Conservation (phyloP, 331 rosid species). For the Quercus tomentella region DNA sequence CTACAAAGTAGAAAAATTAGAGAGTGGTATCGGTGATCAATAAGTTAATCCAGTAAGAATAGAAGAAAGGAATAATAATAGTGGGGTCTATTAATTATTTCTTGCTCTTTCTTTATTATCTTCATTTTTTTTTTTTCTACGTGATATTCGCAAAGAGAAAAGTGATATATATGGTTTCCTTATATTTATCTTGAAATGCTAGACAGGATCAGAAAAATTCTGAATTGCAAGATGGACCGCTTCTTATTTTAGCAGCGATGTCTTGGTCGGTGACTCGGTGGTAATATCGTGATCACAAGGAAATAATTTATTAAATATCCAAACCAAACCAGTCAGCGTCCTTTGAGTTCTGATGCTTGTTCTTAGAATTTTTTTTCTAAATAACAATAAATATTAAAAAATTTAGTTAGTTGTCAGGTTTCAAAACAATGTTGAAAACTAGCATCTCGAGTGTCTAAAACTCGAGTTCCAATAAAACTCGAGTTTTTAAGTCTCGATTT, state of each 20-base stretch:
- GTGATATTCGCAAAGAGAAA: neutral
- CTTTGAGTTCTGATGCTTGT: no score
- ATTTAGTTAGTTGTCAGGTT: no score
- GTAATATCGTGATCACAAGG: neutral
- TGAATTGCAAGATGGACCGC: neutral
- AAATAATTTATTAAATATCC: neutral
- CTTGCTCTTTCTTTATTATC: neutral
- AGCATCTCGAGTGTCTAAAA: no score
- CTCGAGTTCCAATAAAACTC: no score
- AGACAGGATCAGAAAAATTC: neutral
- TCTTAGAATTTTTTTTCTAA: no score
- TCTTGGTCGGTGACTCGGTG: neutral
- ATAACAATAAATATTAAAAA: no score
- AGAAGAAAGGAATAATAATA: neutral
- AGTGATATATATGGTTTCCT: neutral
- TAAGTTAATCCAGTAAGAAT: neutral
- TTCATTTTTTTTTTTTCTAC: neutral
- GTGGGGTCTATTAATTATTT: neutral
- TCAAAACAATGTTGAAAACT: no score
- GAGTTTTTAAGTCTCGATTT: no score
- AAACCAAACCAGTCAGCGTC: no score
- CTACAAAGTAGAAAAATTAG: neutral
- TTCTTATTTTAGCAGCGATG: neutral
- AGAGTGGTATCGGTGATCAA: neutral
- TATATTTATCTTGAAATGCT: neutral